Conservation (phyloP, 257 asterid species). For the Salvia splendens region DNA sequence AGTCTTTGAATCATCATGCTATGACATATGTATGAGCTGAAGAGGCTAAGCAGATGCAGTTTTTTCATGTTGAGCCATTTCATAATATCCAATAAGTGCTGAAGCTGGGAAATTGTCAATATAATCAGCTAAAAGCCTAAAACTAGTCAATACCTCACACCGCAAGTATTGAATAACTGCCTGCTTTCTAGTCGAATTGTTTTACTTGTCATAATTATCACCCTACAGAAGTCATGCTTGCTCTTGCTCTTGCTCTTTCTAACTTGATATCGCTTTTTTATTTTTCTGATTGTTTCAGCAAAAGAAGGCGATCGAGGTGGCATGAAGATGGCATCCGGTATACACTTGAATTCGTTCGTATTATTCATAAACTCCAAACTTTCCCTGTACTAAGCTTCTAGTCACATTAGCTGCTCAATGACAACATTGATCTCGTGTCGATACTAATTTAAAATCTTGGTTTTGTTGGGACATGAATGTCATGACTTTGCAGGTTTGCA, state of each 20-base stretch:
- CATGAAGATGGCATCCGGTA: constrained; percentile 23
- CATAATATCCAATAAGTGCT: constrained; percentile 8
- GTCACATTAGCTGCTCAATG: not conserved
- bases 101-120: constrained; percentile 27
- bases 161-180: constrained; percentile 20
- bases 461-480: constrained; percentile 20
- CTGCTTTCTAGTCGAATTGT: constrained; percentile 3
- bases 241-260: constrained; percentile 10
- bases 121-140: constrained; percentile 20
- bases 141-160: not conserved
- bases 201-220: no score
- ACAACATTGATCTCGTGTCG: constrained; percentile 8
- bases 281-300: not conserved
- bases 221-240: constrained; percentile 6
- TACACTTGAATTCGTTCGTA: not conserved
- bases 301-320: not conserved
- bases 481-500: constrained; percentile 29
- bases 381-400: constrained; percentile 1
- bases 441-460: not conserved
- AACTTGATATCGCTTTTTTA: constrained; percentile 12
- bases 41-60: constrained; percentile 4
- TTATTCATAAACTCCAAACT: not conserved
- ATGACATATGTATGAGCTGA: not conserved
- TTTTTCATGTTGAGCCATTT: not conserved
- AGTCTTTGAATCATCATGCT: not conserved